Evolutionary conservation across 306 rosid genomes (phyloP).

Genomic region (Carpinus viminea): DNA sequence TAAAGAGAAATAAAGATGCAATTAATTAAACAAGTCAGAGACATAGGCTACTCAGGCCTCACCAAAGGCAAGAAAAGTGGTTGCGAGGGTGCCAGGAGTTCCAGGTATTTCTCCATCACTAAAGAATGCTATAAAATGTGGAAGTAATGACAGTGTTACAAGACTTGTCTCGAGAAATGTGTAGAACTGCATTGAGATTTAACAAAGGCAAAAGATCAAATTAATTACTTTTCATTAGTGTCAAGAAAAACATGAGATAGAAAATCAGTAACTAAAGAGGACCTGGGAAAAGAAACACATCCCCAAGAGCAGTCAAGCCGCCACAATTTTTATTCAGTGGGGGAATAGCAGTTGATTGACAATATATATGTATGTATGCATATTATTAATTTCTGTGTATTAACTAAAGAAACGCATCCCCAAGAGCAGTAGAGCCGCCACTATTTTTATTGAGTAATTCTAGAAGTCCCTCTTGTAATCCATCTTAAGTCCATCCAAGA

Average conservation of each 20-base stretch:
- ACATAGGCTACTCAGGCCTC: conserved; percentile 26
- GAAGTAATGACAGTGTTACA: conserved; percentile 82
- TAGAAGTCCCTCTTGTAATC: too few species aligned
- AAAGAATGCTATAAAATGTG: conserved; percentile 86
- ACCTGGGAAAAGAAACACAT: neutral
- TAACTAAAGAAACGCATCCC: too few species aligned
- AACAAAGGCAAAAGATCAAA: conserved; percentile 21
- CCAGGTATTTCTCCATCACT: conserved; percentile 96
- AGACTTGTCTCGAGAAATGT: conserved; percentile 94
- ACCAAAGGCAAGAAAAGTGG: conserved; percentile 98
- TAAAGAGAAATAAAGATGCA: conserved; percentile 29
- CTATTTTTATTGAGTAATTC: too few species aligned
- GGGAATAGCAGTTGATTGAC: neutral
- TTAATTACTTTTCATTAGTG: conserved; percentile 3
- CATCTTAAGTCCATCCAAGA: too few species aligned
- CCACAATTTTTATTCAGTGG: neutral
- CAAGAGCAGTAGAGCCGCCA: too few species aligned
- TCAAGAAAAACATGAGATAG: conserved; percentile 10
- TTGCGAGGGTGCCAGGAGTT: conserved; percentile 94
- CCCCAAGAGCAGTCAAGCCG: neutral
- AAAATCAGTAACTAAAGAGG: neutral
- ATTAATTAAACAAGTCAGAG: conserved; percentile 6
- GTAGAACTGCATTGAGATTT: conserved; percentile 73
- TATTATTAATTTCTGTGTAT: too few species aligned
- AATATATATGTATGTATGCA: too few species aligned